A percentile compares a stretch with the other conserved stretches of the same genome.
Evolutionary conservation across 139 green algal genomes (phyloP).

Genomic region (Dunaliella sp.): DNA sequence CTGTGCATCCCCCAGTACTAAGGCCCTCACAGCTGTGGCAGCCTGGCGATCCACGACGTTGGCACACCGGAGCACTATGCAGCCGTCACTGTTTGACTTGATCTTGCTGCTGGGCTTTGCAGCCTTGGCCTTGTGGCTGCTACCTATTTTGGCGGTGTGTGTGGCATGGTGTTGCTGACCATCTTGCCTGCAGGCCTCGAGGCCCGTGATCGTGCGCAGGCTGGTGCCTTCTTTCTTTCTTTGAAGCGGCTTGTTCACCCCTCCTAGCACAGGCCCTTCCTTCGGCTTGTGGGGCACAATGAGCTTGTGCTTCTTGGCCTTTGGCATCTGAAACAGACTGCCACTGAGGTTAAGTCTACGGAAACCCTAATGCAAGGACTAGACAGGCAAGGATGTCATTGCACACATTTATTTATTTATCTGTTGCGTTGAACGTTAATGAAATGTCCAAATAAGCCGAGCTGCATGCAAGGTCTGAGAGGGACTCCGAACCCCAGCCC

Average conservation of each 20-base stretch:
- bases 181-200: background rate
- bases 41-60: constrained; percentile 54
- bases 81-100: background rate
- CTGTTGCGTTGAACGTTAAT: too few species aligned
- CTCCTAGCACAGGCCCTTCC: too few species aligned
- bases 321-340: too few species aligned
- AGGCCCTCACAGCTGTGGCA: constrained; percentile 37
- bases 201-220: too few species aligned
- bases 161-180: background rate
- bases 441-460: too few species aligned
- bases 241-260: background rate
- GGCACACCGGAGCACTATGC: background rate
- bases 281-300: too few species aligned
- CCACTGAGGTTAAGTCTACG: too few species aligned
- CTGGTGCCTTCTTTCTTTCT: background rate
- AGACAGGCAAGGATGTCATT: too few species aligned
- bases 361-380: too few species aligned
- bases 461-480: too few species aligned
- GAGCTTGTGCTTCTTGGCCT: background rate
- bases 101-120: background rate
- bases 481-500: too few species aligned
- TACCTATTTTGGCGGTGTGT: background rate
- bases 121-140: background rate
- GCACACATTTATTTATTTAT: too few species aligned
- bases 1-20: constrained; percentile 43